These are phyloP conservation scores for Herpetomonas samuelpessoai DNA, from an alignment of 208 protist species.

Conservation along the genomic window DNA sequence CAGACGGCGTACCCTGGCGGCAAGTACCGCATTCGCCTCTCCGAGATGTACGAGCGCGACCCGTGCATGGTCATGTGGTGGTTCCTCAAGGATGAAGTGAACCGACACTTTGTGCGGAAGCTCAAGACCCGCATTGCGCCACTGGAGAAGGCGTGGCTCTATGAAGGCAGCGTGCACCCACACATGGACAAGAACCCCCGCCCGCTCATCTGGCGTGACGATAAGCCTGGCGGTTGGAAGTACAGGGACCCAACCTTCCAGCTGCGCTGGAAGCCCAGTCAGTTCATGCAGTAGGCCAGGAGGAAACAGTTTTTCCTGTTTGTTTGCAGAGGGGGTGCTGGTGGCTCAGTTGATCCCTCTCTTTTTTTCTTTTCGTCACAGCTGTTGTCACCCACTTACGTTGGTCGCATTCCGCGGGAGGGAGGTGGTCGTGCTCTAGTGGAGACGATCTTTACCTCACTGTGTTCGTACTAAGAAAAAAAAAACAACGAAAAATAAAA, in stretches of 20 bases:
- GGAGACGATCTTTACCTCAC: too few relatives aligned
- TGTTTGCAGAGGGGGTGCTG: too few relatives aligned
- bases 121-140: slow-evolving; percentile 86
- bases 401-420: too few relatives aligned
- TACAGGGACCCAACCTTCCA: slow-evolving; percentile 85
- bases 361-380: too few relatives aligned
- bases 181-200: slow-evolving; percentile 85
- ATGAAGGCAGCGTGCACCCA: slow-evolving; percentile 85
- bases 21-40: slow-evolving; percentile 87
- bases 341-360: too few relatives aligned
- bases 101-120: slow-evolving; percentile 88
- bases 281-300: slow-evolving; percentile 76
- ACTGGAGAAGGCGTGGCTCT: slow-evolving; percentile 92
- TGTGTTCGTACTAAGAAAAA: too few relatives aligned
- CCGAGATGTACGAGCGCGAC: slow-evolving; percentile 92
- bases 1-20: slow-evolving; percentile 90
- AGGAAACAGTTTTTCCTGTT: too few relatives aligned
- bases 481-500: too few relatives aligned
- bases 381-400: too few relatives aligned
- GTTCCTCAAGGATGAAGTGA: slow-evolving; percentile 90
- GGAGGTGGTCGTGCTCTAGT: too few relatives aligned
- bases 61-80: slow-evolving; percentile 94
- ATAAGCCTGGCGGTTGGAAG: slow-evolving; percentile 43
- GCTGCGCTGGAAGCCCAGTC: slow-evolving; percentile 79
- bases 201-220: slow-evolving; percentile 80